These are phyloP conservation scores for Bonnemaisonia californica DNA, from an alignment of 31 red algal species.

Conservation along the genomic window DNA sequence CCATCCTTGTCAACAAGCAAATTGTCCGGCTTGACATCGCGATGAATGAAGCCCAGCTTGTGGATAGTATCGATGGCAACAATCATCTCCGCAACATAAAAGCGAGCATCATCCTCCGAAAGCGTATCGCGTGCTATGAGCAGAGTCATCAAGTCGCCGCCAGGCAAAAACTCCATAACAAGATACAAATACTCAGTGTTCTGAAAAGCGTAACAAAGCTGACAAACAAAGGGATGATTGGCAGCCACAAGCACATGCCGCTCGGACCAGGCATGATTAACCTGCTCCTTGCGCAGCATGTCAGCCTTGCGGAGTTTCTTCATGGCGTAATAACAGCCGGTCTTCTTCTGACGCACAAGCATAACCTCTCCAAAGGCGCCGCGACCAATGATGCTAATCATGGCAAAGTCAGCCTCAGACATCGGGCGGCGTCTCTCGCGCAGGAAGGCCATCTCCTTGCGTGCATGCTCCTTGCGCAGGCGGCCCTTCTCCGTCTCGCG, in stretches of 20 bases:
- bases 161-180: slow-evolving; percentile 98
- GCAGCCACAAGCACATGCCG: slow-evolving; percentile 94
- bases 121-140: slow-evolving; percentile 93
- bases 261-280: slow-evolving; percentile 93
- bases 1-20: slow-evolving; percentile 93
- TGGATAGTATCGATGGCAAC: slow-evolving; percentile 97
- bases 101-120: slow-evolving; percentile 89
- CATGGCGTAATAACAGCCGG: slow-evolving; percentile 92
- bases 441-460: slow-evolving; percentile 80
- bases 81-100: slow-evolving; percentile 97
- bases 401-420: slow-evolving; percentile 92
- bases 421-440: slow-evolving; percentile 85
- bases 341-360: slow-evolving; percentile 75
- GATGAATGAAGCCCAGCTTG: slow-evolving; percentile 95
- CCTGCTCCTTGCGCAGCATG: slow-evolving; percentile 97
- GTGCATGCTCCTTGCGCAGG: slow-evolving; percentile 81
- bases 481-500: slow-evolving; percentile 75
- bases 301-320: slow-evolving; percentile 94
- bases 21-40: slow-evolving; percentile 99
- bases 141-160: slow-evolving; percentile 98
- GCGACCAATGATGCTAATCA: slow-evolving; percentile 87
- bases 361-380: slow-evolving; percentile 99
- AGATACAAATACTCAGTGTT: slow-evolving; percentile 86
- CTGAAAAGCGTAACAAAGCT: slow-evolving; percentile 95
- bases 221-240: slow-evolving; percentile 83